Evolutionary conservation across 148 eudicot genomes (phyloP).

Genomic region (Persicaria maculosa): DNA sequence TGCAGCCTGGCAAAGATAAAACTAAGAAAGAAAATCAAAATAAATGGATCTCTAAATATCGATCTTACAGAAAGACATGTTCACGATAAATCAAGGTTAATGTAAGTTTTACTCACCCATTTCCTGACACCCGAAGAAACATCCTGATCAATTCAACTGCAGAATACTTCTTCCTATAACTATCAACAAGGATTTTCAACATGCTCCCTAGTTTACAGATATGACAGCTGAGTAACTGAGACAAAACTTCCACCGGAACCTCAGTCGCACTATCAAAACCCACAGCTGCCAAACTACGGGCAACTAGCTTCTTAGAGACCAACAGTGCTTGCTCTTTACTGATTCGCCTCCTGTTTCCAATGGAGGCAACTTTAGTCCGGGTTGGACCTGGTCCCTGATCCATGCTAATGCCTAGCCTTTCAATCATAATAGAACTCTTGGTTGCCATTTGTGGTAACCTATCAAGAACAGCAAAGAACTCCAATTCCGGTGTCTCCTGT

Average conservation of each 20-base stretch:
- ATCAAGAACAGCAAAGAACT: conserved; percentile 78
- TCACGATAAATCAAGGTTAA: background rate
- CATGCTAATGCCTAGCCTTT: conserved; percentile 89
- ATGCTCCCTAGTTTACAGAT: conserved; percentile 64
- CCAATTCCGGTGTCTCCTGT: conserved; percentile 39
- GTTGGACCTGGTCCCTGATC: conserved; percentile 52
- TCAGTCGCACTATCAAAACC: conserved; percentile 84
- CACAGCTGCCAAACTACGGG: conserved; percentile 40
- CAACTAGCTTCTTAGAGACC: conserved; percentile 66
- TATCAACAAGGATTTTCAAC: conserved; percentile 77
- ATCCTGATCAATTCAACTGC: conserved; percentile 77
- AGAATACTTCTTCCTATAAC: conserved; percentile 79
- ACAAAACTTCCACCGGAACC: conserved; percentile 57
- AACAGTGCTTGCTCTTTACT: conserved; percentile 68
- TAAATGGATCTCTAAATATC: background rate
- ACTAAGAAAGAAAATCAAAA: background rate
- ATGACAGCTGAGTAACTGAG: conserved; percentile 80
- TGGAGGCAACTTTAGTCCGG: conserved; percentile 42
- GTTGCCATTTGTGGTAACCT: conserved; percentile 63
- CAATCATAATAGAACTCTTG: conserved; percentile 88
- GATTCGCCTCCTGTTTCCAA: conserved; percentile 44
- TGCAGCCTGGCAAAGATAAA: background rate
- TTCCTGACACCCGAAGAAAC: conserved; percentile 76
- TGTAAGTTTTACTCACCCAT: conserved; percentile 43
- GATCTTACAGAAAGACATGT: background rate